Percentiles rank a stretch among this genome's conserved stretches.
Evolutionary conservation across 2,329 filamentous ascomycete species (phyloP).

Genomic region (Verticillium nubilum): DNA sequence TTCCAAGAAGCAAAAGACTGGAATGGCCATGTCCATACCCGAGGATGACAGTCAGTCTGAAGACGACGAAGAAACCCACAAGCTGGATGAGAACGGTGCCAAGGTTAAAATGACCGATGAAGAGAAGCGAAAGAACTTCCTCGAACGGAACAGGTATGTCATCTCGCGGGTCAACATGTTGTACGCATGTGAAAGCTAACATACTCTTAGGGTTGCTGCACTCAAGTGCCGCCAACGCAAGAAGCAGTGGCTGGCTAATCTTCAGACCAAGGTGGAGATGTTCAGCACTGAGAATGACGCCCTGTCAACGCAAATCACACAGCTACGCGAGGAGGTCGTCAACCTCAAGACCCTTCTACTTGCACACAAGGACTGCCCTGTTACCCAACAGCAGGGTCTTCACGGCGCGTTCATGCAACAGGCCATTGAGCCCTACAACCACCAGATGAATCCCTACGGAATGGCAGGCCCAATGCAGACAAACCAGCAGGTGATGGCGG

Average conservation of each 20-base stretch:
- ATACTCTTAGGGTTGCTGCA: constrained; percentile 71
- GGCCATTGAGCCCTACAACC: constrained; percentile 47
- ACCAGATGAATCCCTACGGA: constrained; percentile 54
- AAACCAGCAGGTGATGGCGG: constrained; percentile 48
- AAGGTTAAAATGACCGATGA: constrained; percentile 92
- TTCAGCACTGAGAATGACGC: constrained; percentile 90
- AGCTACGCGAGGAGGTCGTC: constrained; percentile 86
- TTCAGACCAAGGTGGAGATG: constrained; percentile 91
- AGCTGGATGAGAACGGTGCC: constrained; percentile 50
- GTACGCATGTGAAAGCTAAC: constrained; percentile 14
- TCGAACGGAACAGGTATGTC: constrained; percentile 86
- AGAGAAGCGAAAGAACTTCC: constrained; percentile 96
- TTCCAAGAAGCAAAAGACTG: constrained; percentile 67
- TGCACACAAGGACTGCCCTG: constrained; percentile 93
- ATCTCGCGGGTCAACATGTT: not conserved
- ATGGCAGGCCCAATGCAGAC: constrained; percentile 45
- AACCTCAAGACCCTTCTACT: constrained; percentile 89
- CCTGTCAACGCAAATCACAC: constrained; percentile 75
- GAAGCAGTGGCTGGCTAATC: constrained; percentile 96
- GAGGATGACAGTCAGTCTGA: constrained; percentile 14
- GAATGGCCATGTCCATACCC: constrained; percentile 23
- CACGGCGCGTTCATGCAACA: constrained; percentile 52
- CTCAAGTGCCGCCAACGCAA: constrained; percentile 96
- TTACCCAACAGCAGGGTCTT: constrained; percentile 80
- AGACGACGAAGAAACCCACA: constrained; percentile 47